phyloP scores from a whole-genome alignment of 768 basidiomycete genomes.

The Coprinopsis sp. region DNA sequence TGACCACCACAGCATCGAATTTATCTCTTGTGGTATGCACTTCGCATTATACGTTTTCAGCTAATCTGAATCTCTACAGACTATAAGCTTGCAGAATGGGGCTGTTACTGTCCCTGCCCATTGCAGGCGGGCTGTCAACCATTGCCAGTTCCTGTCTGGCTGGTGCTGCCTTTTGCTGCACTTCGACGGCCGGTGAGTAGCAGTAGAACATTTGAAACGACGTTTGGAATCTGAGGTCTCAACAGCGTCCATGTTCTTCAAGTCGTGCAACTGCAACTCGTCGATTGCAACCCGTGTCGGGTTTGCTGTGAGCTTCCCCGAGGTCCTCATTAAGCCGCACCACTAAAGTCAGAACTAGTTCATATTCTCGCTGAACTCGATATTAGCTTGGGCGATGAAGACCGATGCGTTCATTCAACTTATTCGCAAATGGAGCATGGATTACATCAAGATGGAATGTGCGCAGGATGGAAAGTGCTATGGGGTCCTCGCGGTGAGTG shows the following conservation, averaged over 20 bases:
- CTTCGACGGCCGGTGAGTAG: constrained; percentile 71
- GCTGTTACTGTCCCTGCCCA: constrained; percentile 64
- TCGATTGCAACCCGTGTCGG: constrained; percentile 97
- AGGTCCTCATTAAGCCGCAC: neutral
- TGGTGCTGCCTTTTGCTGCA: constrained; percentile 80
- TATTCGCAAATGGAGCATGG: constrained; percentile 90
- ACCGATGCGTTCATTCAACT: constrained; percentile 81
- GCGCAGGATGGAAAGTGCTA: constrained; percentile 84
- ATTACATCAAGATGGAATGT: constrained; percentile 98
- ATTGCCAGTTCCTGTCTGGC: constrained; percentile 82
- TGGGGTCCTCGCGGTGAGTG: constrained; percentile 80
- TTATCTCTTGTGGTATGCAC: too few relatives aligned
- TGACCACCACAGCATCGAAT: too few relatives aligned
- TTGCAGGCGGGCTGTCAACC: constrained; percentile 62
- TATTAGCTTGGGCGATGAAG: constrained; percentile 96
- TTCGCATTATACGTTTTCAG: too few relatives aligned
- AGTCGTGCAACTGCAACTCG: constrained; percentile 98
- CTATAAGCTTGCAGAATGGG: constrained; percentile 62
- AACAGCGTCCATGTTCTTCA: constrained; percentile 91
- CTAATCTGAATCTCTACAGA: too few relatives aligned
- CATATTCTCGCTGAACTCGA: constrained; percentile 93
- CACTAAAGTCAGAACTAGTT: constrained; percentile 46
- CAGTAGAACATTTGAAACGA: constrained; percentile 1
- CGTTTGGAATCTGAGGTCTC: constrained; percentile 9
- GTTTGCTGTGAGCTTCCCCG: constrained; percentile 3